These are phyloP conservation scores for Colletotrichum sansevieriae DNA, from an alignment of 2,329 filamentous ascomycete genomes.

Conservation along the genomic window DNA sequence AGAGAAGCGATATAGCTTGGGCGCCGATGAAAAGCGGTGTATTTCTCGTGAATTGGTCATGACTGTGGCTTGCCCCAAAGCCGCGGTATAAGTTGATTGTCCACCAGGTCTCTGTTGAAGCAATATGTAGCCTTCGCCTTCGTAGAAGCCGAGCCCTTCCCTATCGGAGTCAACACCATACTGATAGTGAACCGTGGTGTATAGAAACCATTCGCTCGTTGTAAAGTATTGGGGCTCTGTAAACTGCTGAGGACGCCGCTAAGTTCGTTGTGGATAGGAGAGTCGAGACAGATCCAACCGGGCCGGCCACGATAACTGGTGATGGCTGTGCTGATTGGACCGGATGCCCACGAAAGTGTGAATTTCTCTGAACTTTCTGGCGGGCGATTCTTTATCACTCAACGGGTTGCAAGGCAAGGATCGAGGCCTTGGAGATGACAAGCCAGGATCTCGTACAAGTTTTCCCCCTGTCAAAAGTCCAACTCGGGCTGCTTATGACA, in stretches of 20 bases:
- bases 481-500: not conserved
- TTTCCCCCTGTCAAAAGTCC: not conserved
- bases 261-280: not conserved
- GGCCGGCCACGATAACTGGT: not conserved
- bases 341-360: conserved; percentile 1
- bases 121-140: too few species aligned
- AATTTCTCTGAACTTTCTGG: not conserved
- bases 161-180: too few species aligned
- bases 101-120: too few species aligned
- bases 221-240: not conserved
- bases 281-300: not conserved
- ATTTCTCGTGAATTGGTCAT: too few species aligned
- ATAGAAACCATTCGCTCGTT: too few species aligned
- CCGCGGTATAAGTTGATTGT: too few species aligned
- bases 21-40: too few species aligned
- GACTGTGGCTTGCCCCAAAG: too few species aligned
- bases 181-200: too few species aligned
- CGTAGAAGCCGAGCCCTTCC: too few species aligned
- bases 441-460: not conserved
- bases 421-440: not conserved
- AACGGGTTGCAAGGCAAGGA: not conserved
- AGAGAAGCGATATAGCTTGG: too few species aligned
- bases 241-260: not conserved
- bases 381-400: not conserved
- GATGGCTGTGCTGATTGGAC: not conserved